Percentiles rank a stretch among this genome's conserved stretches.
These are phyloP conservation scores for Phytophthora multivora DNA, from an alignment of 352 stramenopile genomes.

Conservation along the genomic window DNA sequence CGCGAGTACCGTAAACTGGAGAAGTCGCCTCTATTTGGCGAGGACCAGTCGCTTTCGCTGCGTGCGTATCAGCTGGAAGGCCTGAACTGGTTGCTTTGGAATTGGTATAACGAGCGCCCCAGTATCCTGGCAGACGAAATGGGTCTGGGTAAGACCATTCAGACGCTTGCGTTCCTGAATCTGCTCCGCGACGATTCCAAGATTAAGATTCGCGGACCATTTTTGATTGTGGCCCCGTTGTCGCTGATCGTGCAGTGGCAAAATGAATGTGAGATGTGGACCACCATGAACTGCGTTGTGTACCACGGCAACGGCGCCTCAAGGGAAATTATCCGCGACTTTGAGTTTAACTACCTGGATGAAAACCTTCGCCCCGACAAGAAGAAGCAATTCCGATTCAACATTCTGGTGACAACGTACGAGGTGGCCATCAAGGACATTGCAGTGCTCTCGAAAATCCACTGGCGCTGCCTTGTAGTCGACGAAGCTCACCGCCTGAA, in stretches of 20 bases:
- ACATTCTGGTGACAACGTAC: conserved; percentile 92
- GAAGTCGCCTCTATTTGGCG: conserved; percentile 72
- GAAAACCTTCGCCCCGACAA: conserved; percentile 72
- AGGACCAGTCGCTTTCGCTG: conserved; percentile 72
- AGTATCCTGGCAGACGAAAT: conserved; percentile 92
- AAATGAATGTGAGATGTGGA: conserved; percentile 99
- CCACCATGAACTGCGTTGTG: conserved; percentile 98
- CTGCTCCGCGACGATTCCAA: conserved; percentile 91
- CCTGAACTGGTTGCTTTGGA: conserved; percentile 90
- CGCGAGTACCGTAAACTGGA: conserved; percentile 90
- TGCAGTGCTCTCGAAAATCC: conserved; percentile 94
- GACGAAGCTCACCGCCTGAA: conserved; percentile 92
- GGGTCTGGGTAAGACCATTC: conserved; percentile 94
- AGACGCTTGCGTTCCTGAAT: conserved; percentile 94
- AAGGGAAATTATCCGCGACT: conserved; percentile 93
- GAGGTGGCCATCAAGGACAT: conserved; percentile 92
- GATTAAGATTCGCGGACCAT: conserved; percentile 93
- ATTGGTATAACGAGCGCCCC: conserved; percentile 89
- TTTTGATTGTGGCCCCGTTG: conserved; percentile 98
- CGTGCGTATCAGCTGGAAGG: conserved; percentile 89
- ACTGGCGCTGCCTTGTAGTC: conserved; percentile 89
- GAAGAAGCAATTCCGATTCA: conserved; percentile 88
- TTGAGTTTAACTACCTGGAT: conserved; percentile 94
- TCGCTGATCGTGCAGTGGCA: conserved; percentile 99
- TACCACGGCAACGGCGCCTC: conserved; percentile 97